Conservation (phyloP, 1,139 yeast species). For the Pichia sp. region DNA sequence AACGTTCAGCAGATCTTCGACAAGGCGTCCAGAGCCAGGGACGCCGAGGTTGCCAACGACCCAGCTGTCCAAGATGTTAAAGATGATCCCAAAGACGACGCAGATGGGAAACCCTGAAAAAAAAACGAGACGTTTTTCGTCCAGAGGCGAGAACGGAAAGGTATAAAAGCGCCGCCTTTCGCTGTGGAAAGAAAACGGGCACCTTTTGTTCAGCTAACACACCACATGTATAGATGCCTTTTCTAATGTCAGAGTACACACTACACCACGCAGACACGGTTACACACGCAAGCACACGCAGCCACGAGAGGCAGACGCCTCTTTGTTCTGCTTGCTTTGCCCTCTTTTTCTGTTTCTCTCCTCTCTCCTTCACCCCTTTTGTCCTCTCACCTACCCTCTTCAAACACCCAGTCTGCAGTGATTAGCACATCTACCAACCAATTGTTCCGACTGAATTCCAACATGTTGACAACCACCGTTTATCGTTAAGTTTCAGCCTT, state of each 20-base stretch:
- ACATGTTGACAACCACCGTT: conserved; percentile 68
- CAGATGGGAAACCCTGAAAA: not conserved
- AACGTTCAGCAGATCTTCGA: conserved; percentile 64
- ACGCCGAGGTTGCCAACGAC: too few species aligned
- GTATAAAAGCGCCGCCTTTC: not conserved
- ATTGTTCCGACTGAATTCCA: conserved; percentile 76
- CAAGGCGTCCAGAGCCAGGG: conserved; percentile 16
- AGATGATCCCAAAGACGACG: not conserved
- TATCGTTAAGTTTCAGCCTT: conserved; percentile 83
- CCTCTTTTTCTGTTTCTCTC: not conserved
- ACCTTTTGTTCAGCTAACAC: not conserved
- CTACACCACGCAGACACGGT: not conserved
- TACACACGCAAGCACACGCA: not conserved
- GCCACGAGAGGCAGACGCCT: not conserved
- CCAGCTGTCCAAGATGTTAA: too few species aligned
- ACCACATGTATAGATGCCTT: not conserved
- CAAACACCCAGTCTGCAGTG: conserved; percentile 39
- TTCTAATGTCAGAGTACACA: not conserved
- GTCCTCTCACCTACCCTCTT: not conserved
- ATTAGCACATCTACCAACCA: conserved; percentile 53
- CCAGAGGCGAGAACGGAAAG: not conserved
- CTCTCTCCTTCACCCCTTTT: not conserved
- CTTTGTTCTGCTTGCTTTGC: not conserved
- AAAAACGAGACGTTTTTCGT: conserved; percentile 3
- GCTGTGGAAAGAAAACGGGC: not conserved